phyloP scores from a whole-genome alignment of 2,329 filamentous ascomycete species.

The Hymenoscyphus scutula region DNA sequence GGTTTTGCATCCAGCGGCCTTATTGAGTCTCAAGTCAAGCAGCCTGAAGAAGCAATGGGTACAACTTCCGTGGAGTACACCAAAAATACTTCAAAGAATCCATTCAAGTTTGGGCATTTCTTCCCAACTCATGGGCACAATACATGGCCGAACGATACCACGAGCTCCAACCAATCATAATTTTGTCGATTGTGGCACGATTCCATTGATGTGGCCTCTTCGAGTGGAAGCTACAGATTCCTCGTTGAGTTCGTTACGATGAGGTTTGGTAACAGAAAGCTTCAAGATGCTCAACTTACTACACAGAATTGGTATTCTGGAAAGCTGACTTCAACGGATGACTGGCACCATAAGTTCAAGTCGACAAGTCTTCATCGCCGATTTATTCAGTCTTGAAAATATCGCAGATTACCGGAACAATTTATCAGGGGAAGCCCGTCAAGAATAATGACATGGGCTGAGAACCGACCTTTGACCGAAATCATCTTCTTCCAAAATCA shows the following conservation, averaged over 20 bases:
- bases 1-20: background rate
- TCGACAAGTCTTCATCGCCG: background rate
- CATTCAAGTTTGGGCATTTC: background rate
- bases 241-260: background rate
- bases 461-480: background rate
- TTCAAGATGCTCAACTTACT: background rate
- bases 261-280: background rate
- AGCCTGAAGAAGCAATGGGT: background rate
- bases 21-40: background rate
- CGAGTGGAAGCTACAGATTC: background rate
- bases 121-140: background rate
- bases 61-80: background rate
- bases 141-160: background rate
- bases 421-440: background rate
- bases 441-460: background rate
- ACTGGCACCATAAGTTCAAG: background rate
- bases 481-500: background rate
- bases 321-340: background rate
- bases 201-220: background rate
- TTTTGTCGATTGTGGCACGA: background rate
- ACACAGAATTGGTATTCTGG: background rate
- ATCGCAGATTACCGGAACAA: background rate
- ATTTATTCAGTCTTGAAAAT: background rate
- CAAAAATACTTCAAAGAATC: background rate
- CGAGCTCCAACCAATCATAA: background rate